These are phyloP conservation scores for Penicillium brasilianum DNA, from an alignment of 2,329 filamentous ascomycete species.

Conservation along the genomic window DNA sequence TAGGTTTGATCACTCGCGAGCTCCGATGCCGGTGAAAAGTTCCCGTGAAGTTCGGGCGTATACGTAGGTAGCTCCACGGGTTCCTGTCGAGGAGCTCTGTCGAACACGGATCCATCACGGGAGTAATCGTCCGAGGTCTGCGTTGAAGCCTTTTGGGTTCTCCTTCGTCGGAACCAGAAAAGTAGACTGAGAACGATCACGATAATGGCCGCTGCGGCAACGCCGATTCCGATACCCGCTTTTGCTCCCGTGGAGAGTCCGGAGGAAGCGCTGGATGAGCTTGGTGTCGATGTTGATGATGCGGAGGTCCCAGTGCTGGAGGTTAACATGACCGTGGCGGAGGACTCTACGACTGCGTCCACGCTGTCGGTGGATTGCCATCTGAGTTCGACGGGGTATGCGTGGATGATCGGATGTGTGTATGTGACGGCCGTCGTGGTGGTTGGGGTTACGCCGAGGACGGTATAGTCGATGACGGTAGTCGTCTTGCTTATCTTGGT, in stretches of 20 bases:
- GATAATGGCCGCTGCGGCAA: conserved; percentile 1
- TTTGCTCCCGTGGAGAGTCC: conserved; percentile 4
- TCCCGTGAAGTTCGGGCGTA: background rate
- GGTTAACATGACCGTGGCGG: background rate
- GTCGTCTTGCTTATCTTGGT: background rate
- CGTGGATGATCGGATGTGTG: conserved; percentile 6
- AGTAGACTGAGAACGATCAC: background rate
- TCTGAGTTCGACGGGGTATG: conserved; percentile 10
- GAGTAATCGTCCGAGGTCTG: background rate
- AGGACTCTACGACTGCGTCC: background rate
- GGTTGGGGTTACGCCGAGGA: conserved; percentile 9
- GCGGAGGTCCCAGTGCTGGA: background rate
- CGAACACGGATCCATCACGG: background rate
- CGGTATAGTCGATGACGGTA: conserved; percentile 7
- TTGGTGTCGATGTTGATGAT: background rate
- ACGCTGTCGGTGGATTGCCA: conserved; percentile 12
- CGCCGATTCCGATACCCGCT: conserved; percentile 4
- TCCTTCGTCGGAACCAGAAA: background rate
- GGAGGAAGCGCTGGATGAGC: background rate
- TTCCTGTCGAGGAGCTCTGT: background rate
- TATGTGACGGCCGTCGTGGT: conserved; percentile 7
- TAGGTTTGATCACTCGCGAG: background rate
- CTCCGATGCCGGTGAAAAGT: background rate
- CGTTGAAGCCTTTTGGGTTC: background rate
- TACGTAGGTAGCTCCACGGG: conserved; percentile 1